Evolutionary conservation across 1,284 basidiomycete genomes (phyloP).

Genomic region (Pisolithus thermaeus): DNA sequence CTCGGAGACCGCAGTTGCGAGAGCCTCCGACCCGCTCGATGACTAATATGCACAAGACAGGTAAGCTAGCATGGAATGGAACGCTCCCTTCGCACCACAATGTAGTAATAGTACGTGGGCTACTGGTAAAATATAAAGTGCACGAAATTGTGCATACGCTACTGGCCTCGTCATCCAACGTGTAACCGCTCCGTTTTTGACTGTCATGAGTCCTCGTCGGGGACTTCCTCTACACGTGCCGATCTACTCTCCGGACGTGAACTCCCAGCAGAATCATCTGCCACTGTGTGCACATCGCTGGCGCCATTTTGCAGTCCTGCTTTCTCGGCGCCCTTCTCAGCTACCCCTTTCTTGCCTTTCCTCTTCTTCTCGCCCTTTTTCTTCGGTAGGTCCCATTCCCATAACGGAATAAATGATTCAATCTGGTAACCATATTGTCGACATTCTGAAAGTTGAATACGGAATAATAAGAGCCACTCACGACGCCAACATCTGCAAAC

Average conservation of each 20-base stretch:
- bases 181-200: background rate
- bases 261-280: conserved; percentile 39
- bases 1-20: too few relatives aligned
- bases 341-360: conserved; percentile 44
- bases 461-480: conserved; percentile 46
- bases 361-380: conserved; percentile 74
- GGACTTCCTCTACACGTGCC: conserved; percentile 54
- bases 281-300: conserved; percentile 51
- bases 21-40: background rate
- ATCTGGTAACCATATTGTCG: conserved; percentile 47
- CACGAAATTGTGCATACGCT: too few relatives aligned
- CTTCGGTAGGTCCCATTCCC: conserved; percentile 96
- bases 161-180: too few relatives aligned
- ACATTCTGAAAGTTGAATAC: conserved; percentile 3
- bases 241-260: conserved; percentile 57
- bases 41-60: background rate
- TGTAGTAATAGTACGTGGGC: too few relatives aligned
- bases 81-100: too few relatives aligned
- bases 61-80: too few relatives aligned
- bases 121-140: too few relatives aligned
- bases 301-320: conserved; percentile 35
- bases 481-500: conserved; percentile 98
- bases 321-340: conserved; percentile 20
- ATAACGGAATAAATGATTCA: conserved; percentile 95
- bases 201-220: conserved; percentile 43